Base-by-base conservation (phyloP, 768 basidiomycete species). In the Kwoniella botswanensis region DNA sequence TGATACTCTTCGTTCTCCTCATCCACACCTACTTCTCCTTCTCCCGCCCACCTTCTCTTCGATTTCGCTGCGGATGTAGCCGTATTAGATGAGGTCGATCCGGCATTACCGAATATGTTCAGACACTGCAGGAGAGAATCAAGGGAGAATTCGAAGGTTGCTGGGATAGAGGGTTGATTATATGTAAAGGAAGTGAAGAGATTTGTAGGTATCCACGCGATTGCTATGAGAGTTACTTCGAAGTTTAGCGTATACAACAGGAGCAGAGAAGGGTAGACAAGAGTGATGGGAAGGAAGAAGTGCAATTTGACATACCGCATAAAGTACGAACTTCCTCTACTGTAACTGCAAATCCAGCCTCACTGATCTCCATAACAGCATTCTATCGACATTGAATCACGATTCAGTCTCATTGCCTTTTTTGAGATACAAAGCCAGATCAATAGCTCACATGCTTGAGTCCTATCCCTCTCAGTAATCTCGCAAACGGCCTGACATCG, bases 51-150 rank as follows among this genome's bases (percentile, higher is more conserved):
- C 84, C 84, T 41, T 82, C 83, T 41, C 82, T 84, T 59, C 79
- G 84, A 50, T 81, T 85, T 10, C 82, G 85, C 62, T 83, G 86
- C 55, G n/a, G 24, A 58, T 11, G 12, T 54, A 41, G 29, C 52
- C 21, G 4, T 44, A 35, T 43, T 67, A 4, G 54, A 29, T 41
- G 43, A 55, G n/a, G 68, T 35, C 21, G 71, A 82, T 4, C 84
- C 82, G 1, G 91, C 92, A 12, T 93, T 92, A 35, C 96, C 95
- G 77, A 95, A 98, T 66, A 98, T 90, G 77, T 96, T 95, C 42
- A 99, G 86, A 77, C 93, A 94, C 73, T 97, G 94, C 71, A 97
- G 88, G 62, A 98, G 85, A 3, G 90, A 90, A 80, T 89, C 88
- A 50, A 99, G 88, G 2, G 91, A 91, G 67, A 99, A 87, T 82